Evolutionary conservation across 1,284 basidiomycete genomes (phyloP), one percentile per base, ranked within the genome.

Genomic region (Trametes pubescens): DNA sequence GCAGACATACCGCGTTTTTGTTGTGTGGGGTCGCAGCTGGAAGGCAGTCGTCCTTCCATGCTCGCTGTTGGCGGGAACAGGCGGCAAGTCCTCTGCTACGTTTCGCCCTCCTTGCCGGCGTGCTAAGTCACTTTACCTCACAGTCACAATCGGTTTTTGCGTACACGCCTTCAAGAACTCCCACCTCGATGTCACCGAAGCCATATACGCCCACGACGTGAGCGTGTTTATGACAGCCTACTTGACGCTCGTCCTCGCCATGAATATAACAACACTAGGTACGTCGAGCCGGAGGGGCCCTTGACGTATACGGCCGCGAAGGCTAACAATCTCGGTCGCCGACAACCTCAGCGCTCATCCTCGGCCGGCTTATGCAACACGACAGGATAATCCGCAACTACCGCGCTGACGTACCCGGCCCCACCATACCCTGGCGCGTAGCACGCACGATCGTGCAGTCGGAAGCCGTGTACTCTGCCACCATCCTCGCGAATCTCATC

Each of bases 401-500:
- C 53, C 2, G 29, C 16, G n/a, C 16, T 21, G 9, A 44, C 21
- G 10, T 22, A 11, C 21, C 16, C 1, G 24, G 14, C n/a, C 18
- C 34, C 29, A 16, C 34, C 13, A 59, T 32, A 18, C 48, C 26
- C 26, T 54, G 58, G 49, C 6, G 18, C 7, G 48, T 53, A 0
- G 32, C 29, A 14, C n/a, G 32, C 21, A 59, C 48, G 34, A 44
- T 59, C 48, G 6, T 59, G 14, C 37, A 44, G 29, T 59, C 58
- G 22, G 58, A 46, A n/a, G 58, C 40, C 18, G 8, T 59, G 13
- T 52, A 59, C 38, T 59, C 49, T 18, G 49, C 49, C 13, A 26
- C 38, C n/a, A 5, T 59, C 49, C 21, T 59, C 21, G 43, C 40
- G 5, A 43, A 26, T 3, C 49, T 59, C 16, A 29, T 24, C 24